These are phyloP conservation scores for Colletotrichum sidae DNA, from an alignment of 2,329 filamentous ascomycete genomes.

Conservation along the genomic window DNA sequence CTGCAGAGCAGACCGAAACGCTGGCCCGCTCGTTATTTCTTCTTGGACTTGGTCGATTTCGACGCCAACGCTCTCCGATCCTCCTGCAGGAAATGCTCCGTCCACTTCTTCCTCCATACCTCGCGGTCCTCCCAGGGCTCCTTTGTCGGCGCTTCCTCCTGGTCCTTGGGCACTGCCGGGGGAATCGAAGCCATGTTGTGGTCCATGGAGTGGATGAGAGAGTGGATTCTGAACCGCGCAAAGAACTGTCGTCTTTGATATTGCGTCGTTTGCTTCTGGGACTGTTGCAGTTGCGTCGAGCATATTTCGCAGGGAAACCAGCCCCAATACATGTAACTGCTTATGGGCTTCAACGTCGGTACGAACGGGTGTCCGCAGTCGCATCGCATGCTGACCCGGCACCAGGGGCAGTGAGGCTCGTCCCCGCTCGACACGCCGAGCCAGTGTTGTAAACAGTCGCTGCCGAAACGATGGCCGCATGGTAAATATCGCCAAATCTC, in stretches of 20 bases:
- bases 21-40: constrained; percentile 13
- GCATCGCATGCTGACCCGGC: constrained; percentile 47
- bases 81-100: constrained; percentile 29
- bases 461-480: constrained; percentile 58
- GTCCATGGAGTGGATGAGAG: constrained; percentile 35
- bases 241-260: constrained; percentile 30
- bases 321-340: constrained; percentile 34
- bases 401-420: constrained; percentile 54
- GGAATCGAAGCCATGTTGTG: constrained; percentile 37
- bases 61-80: constrained; percentile 29
- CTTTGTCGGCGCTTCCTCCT: constrained; percentile 30
- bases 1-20: neutral
- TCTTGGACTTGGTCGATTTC: constrained; percentile 26
- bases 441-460: constrained; percentile 57
- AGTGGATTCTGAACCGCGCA: constrained; percentile 27
- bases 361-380: constrained; percentile 48
- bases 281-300: constrained; percentile 32
- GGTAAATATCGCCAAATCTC: constrained; percentile 55
- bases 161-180: constrained; percentile 31
- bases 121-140: constrained; percentile 36
- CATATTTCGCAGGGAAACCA: constrained; percentile 35
- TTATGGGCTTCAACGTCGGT: constrained; percentile 39
- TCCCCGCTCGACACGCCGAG: constrained; percentile 50
- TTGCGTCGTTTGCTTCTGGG: constrained; percentile 26
- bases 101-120: constrained; percentile 37